These are phyloP conservation scores for Hortaea werneckii DNA, from an alignment of 2,329 filamentous ascomycete species.

Conservation along the genomic window DNA sequence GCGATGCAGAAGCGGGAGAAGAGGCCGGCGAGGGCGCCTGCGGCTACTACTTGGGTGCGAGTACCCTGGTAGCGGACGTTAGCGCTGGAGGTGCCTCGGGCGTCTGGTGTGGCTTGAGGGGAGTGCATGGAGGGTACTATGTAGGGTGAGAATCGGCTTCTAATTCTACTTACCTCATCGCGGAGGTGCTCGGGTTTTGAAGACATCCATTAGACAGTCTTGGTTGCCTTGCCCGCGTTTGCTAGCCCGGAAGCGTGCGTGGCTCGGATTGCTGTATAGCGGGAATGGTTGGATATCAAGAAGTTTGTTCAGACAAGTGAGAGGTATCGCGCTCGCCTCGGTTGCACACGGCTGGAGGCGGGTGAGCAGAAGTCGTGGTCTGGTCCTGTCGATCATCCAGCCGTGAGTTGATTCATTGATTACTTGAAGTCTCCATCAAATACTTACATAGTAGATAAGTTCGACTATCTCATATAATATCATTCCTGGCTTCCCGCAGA, in stretches of 20 bases:
- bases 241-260: background rate
- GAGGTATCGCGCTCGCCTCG: too few relatives aligned
- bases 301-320: too few relatives aligned
- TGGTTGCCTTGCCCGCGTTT: background rate
- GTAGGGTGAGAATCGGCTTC: conserved; percentile 2
- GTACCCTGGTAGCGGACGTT: conserved; percentile 44
- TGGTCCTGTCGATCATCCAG: too few relatives aligned
- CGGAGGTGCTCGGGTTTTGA: conserved; percentile 53
- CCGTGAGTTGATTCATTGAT: too few relatives aligned
- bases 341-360: too few relatives aligned
- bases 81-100: conserved; percentile 1
- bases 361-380: too few relatives aligned
- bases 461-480: too few relatives aligned
- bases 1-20: conserved; percentile 90
- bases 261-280: too few relatives aligned
- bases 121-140: background rate
- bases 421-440: too few relatives aligned
- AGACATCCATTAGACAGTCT: conserved; percentile 48
- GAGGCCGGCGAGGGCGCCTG: conserved; percentile 66
- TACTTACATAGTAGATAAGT: too few relatives aligned
- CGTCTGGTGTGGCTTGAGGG: background rate
- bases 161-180: conserved; percentile 47
- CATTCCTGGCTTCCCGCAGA: too few relatives aligned
- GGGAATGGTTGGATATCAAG: too few relatives aligned
- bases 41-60: conserved; percentile 53